Evolutionary conservation across 2,329 filamentous ascomycete species (phyloP), one percentile per base, ranked within the genome.

Genomic region (Colletotrichum sidae): DNA sequence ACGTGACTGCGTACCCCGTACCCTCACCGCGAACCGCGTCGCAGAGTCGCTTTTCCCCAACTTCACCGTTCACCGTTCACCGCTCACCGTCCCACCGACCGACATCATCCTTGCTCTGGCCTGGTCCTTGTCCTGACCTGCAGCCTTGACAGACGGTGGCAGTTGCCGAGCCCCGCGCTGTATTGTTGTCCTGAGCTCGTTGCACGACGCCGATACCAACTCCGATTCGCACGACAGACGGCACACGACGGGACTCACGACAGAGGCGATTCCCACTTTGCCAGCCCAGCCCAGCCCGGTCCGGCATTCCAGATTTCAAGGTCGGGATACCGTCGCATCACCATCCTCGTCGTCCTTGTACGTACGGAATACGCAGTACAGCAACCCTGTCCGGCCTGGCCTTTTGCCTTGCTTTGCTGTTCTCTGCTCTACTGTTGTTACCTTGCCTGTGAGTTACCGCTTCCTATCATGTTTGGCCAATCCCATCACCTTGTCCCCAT

Each of bases 271-370:
- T 65, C 52, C 62, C 52, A 61, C 53, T 55, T 52, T 41, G 51
- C 45, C 34, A 17, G 46, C 52, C 47, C 62, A 44, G 55, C 25
- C 25, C 45, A 50, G 15, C 11, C 9, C 38, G 13, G 13, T 50
- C 38, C 56, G 55, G 61, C 58, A 52, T 12, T 11, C 56, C 45
- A 42, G 49, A 52, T 9, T 11, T 62, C 45, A 42, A 53, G 42
- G 62, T 52, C 39, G 58, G 58, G 52, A 65, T 62, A 62, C 62
- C 62, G 58, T 56, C 52, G 62, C 58, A 56, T 37, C 58, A 47
- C 25, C 33, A 39, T 11, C 39, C 41, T 35, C 51, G 51, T 15
- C 6, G 51, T 51, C 50, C 51, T 61, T 51, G 61, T 41, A 39
- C 35, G 38, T 12, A 38, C 46, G 46, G 15, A 17, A 17, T 57